Evolutionary conservation across 2,329 filamentous ascomycete genomes (phyloP), one percentile per base, ranked within the genome.

Genomic region (Claviceps citrina): DNA sequence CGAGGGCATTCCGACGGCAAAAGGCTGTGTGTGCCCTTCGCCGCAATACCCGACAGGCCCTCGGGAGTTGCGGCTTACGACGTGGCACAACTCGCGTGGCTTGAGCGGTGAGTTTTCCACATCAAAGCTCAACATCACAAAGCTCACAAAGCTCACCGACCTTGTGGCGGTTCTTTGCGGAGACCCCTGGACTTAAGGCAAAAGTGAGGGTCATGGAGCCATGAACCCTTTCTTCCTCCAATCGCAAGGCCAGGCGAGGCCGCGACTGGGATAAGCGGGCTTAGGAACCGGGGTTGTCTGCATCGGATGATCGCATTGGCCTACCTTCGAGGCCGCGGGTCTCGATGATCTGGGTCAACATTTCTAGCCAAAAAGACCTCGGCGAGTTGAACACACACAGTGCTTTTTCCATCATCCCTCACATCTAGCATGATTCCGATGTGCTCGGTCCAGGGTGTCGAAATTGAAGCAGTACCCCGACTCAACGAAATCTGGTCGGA

Each of bases 11-110:
- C n/a, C n/a, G n/a, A n/a, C n/a, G n/a, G n/a, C n/a, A n/a, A n/a
- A n/a, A n/a, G n/a, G n/a, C n/a, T n/a, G n/a, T n/a, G n/a, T n/a
- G n/a, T n/a, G n/a, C n/a, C n/a, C n/a, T n/a, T n/a, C n/a, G n/a
- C n/a, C n/a, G n/a, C n/a, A n/a, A n/a, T n/a, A n/a, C n/a, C n/a
- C n/a, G n/a, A n/a, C n/a, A n/a, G n/a, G n/a, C n/a, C n/a, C n/a
- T 18, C 24, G 26, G 18, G 27, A 33, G 31, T 39, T 48, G 40
- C 38, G 38, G 46, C 37, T 44, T 44, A 39, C 62, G 62, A 66
- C 64, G 64, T 66, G 63, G 62, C 64, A 62, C 45, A 42, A 50
- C 44, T 48, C 48, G 46, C 54, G 54, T 56, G 53, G 56, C 56
- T 56, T 53, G 46, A 46, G 45, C 46, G 13, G n/a, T 28, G 25